These are phyloP conservation scores for Solanum arcanum DNA, from an alignment of 257 asterid genomes.

Conservation along the genomic window DNA sequence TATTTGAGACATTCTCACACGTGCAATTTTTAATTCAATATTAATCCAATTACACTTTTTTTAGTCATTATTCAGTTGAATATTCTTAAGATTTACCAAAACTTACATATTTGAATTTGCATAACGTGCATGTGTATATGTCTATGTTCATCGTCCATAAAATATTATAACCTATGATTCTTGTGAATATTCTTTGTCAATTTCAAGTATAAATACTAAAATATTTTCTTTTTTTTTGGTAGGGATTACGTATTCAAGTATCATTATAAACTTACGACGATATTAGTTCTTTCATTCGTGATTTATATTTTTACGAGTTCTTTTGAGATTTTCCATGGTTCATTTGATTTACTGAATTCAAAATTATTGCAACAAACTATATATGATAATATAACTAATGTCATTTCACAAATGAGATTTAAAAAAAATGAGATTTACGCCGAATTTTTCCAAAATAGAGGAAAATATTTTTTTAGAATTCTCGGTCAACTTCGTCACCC, in stretches of 20 bases:
- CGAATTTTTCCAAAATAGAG: too few species aligned
- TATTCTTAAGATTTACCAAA: not conserved
- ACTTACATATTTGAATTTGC: not conserved
- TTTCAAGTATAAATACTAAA: not conserved
- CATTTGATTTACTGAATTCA: not conserved
- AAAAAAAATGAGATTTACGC: too few species aligned
- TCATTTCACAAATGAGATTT: too few species aligned
- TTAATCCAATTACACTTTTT: not conserved
- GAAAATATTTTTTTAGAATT: not conserved
- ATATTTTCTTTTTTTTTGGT: not conserved
- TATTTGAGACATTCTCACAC: not conserved
- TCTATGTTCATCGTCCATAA: not conserved
- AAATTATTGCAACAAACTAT: not conserved
- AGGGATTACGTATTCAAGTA: not conserved
- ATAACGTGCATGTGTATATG: too few species aligned
- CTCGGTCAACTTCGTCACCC: not conserved
- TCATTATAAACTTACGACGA: not conserved
- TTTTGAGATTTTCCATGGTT: not conserved
- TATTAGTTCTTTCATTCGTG: not conserved
- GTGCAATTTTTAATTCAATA: not conserved
- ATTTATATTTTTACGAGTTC: not conserved
- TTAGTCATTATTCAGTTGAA: too few species aligned
- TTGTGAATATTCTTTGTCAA: not conserved
- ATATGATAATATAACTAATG: too few species aligned
- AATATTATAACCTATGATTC: not conserved